A percentile compares a stretch with the other conserved stretches of the same genome.
Evolutionary conservation across 169 alveolate genomes (phyloP).

Genomic region (Eimeria necatrix): DNA sequence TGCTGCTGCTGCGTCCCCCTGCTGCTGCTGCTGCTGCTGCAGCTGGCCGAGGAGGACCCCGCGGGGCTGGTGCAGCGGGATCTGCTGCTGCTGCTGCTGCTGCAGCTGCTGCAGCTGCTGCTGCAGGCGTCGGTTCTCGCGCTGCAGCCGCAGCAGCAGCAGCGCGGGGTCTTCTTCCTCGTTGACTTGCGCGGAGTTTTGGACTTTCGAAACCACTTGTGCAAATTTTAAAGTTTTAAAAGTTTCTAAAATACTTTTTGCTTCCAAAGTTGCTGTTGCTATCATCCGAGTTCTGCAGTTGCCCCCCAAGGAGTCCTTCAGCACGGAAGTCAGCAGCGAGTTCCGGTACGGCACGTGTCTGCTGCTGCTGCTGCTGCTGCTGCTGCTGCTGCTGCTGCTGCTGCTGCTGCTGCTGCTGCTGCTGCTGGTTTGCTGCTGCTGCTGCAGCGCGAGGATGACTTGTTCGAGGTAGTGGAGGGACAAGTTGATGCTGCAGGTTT

Average conservation of each 20-base stretch:
- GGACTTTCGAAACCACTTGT: slow-evolving; percentile 84
- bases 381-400: neutral
- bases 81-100: slow-evolving; percentile 83
- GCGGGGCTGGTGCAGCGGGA: slow-evolving; percentile 89
- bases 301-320: slow-evolving; percentile 97
- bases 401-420: slow-evolving; percentile 25
- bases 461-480: slow-evolving; percentile 93
- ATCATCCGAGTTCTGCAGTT: slow-evolving; percentile 96
- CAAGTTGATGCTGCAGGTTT: slow-evolving; percentile 93
- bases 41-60: slow-evolving; percentile 92
- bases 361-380: slow-evolving; percentile 56
- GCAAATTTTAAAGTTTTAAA: slow-evolving; percentile 91
- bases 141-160: slow-evolving; percentile 91
- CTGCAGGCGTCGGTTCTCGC: slow-evolving; percentile 91
- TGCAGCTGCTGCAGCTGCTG: slow-evolving; percentile 91
- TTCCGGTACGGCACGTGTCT: slow-evolving; percentile 95
- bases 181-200: slow-evolving; percentile 92
- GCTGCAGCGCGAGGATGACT: slow-evolving; percentile 82
- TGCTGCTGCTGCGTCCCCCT: slow-evolving; percentile 48
- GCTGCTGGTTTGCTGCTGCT: slow-evolving; percentile 14
- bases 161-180: slow-evolving; percentile 93
- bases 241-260: slow-evolving; percentile 90
- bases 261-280: slow-evolving; percentile 92
- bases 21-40: slow-evolving; percentile 91
- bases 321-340: slow-evolving; percentile 95